These are phyloP conservation scores for Kodamaea arcana DNA, from an alignment of 1,139 yeast species.

Conservation along the genomic window DNA sequence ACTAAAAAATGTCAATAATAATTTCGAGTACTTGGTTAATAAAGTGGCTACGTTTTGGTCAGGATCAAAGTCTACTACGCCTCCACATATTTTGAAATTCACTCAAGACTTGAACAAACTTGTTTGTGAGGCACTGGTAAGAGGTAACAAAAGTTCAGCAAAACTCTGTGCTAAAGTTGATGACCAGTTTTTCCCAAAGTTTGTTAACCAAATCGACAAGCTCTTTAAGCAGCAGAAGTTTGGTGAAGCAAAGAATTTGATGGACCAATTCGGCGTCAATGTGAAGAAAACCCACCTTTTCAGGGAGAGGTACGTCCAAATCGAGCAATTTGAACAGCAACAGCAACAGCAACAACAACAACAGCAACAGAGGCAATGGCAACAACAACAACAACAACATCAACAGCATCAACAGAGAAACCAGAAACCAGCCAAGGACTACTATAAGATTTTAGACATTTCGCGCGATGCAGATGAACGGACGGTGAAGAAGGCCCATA, in stretches of 20 bases:
- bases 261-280: constrained; percentile 28
- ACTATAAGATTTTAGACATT: constrained; percentile 75
- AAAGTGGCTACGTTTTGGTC: constrained; percentile 18
- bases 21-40: constrained; percentile 31
- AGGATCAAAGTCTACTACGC: constrained; percentile 4
- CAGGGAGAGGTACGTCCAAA: constrained; percentile 23
- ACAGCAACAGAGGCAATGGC: constrained; percentile 36
- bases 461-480: constrained; percentile 62
- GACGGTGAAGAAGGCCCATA: constrained; percentile 77
- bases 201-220: constrained; percentile 41
- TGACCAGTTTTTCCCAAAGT: constrained; percentile 41
- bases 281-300: constrained; percentile 40
- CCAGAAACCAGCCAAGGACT: constrained; percentile 57
- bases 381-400: constrained; percentile 42
- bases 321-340: constrained; percentile 37
- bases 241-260: constrained; percentile 36
- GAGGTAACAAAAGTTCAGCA: constrained; percentile 24
- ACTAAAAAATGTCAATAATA: constrained; percentile 21
- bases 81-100: constrained; percentile 17
- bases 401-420: constrained; percentile 32
- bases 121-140: constrained; percentile 46
- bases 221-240: constrained; percentile 37
- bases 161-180: constrained; percentile 32
- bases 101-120: constrained; percentile 33
- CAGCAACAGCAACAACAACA: constrained; percentile 51